Conservation (phyloP, 306 rosid genomes). For the Medicago truncatula region MtrunA17r5.0-ANR NC_053045.1:47404001-47404500, state of each 20-base stretch:
- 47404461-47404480: slow-evolving; percentile 82
- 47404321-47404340: slow-evolving; percentile 30
- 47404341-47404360: slow-evolving; percentile 19
- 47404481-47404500: slow-evolving; percentile 86
- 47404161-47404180: slow-evolving; percentile 69
- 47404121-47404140: slow-evolving; percentile 97
- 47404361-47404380: slow-evolving; percentile 23
- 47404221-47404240: slow-evolving; percentile 24
- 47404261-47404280: slow-evolving; percentile 13
- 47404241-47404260: slow-evolving; percentile 31
- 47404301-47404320: slow-evolving; percentile 13
- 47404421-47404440: slow-evolving; percentile 46
- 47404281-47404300: slow-evolving; percentile 31
- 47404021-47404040: slow-evolving; percentile 99
- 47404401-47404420: not conserved
- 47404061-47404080: slow-evolving; percentile 83
- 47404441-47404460: slow-evolving; percentile 95
- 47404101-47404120: slow-evolving; percentile 86
- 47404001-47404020: slow-evolving; percentile 92
- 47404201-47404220: slow-evolving; percentile 31
- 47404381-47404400: slow-evolving; percentile 28
- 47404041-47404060: slow-evolving; percentile 92
- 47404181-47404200: slow-evolving; percentile 50
- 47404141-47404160: slow-evolving; percentile 99
- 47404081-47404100: slow-evolving; percentile 99